A percentile compares a stretch with the other conserved stretches of the same genome.
Conservation (phyloP, 805 yeast genomes). For the Wickerhamiella parazyma region DNA sequence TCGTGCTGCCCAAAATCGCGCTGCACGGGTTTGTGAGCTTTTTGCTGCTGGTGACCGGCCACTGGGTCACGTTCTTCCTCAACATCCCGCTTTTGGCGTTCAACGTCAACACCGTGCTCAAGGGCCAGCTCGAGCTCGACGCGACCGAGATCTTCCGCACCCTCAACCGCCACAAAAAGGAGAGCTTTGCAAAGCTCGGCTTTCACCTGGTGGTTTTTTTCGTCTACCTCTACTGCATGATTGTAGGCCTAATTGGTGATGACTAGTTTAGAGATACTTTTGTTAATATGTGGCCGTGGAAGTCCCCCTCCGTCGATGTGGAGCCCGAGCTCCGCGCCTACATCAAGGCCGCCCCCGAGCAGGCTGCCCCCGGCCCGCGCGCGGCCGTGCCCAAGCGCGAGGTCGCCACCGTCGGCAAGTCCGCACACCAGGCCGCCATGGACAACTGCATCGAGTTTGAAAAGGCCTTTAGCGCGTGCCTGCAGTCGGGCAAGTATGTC, state of each 20-base stretch:
- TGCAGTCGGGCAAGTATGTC: slow-evolving; percentile 18
- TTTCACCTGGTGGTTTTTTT: slow-evolving; percentile 86
- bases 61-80: slow-evolving; percentile 79
- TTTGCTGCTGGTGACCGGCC: slow-evolving; percentile 70
- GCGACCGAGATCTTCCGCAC: slow-evolving; percentile 98
- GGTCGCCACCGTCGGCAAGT: background rate
- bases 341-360: background rate
- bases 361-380: background rate
- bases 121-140: slow-evolving; percentile 74
- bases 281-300: background rate
- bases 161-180: slow-evolving; percentile 79
- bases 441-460: slow-evolving; percentile 26
- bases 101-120: slow-evolving; percentile 65
- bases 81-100: slow-evolving; percentile 76
- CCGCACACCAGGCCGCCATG: slow-evolving; percentile 21
- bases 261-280: slow-evolving; percentile 23
- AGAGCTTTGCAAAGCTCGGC: slow-evolving; percentile 76
- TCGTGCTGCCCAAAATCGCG: slow-evolving; percentile 80
- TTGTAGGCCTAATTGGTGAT: slow-evolving; percentile 75
- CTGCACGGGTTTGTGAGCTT: slow-evolving; percentile 53
- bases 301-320: background rate
- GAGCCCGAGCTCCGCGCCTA: slow-evolving; percentile 12
- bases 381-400: slow-evolving; percentile 1
- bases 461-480: slow-evolving; percentile 19
- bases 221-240: slow-evolving; percentile 91